Percentiles rank a stretch among this genome's conserved stretches.
These are phyloP conservation scores for Dictyophora rubrovolvata DNA, from an alignment of 768 basidiomycete genomes.

Conservation along the genomic window DNA sequence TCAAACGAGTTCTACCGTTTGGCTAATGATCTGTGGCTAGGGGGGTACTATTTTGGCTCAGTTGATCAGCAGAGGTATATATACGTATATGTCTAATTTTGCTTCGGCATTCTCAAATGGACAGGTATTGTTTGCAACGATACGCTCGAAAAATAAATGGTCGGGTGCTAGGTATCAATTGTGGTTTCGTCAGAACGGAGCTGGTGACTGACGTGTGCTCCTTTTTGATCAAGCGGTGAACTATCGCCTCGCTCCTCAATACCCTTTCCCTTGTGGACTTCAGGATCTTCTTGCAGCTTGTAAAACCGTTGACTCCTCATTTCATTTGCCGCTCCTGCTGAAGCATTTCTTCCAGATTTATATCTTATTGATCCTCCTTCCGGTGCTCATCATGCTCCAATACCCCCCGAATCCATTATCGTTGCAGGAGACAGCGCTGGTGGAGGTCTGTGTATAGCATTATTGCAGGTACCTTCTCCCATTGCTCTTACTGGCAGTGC, in stretches of 20 bases:
- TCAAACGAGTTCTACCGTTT: neutral
- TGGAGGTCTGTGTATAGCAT: constrained; percentile 73
- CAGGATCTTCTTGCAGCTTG: constrained; percentile 87
- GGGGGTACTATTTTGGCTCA: constrained; percentile 67
- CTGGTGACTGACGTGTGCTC: neutral
- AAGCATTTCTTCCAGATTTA: constrained; percentile 41
- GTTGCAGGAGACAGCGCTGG: constrained; percentile 91
- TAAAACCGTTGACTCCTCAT: constrained; percentile 23
- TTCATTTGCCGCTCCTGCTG: neutral
- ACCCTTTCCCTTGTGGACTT: constrained; percentile 88
- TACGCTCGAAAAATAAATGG: constrained; percentile 90
- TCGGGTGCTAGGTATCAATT: constrained; percentile 46
- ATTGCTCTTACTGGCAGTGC: constrained; percentile 12
- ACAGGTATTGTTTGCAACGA: constrained; percentile 24
- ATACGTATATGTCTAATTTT: neutral
- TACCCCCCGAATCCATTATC: constrained; percentile 74
- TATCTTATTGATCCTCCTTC: constrained; percentile 85
- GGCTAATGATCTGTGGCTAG: constrained; percentile 19
- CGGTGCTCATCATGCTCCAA: constrained; percentile 63
- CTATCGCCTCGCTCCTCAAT: constrained; percentile 75
- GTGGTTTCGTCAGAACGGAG: neutral
- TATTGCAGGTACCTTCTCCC: constrained; percentile 52
- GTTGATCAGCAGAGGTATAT: constrained; percentile 59
- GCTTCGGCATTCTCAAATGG: constrained; percentile 39
- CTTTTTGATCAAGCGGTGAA: constrained; percentile 34